Conservation (phyloP, 2,329 filamentous ascomycete genomes). For the Macrophomina tecta region DNA sequence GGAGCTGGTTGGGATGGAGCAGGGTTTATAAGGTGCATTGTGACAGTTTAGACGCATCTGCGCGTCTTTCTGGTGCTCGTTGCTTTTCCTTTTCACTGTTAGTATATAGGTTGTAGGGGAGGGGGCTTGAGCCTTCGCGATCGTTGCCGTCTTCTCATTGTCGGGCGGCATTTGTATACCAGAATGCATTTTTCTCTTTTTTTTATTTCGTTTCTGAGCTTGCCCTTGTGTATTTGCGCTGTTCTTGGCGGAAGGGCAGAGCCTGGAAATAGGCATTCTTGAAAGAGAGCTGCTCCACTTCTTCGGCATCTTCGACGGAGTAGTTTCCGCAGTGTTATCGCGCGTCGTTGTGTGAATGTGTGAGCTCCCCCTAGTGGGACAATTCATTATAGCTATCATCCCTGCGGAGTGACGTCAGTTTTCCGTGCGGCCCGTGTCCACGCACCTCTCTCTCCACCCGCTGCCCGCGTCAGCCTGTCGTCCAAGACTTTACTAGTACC, state of each 20-base stretch:
- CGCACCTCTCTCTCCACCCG: not conserved
- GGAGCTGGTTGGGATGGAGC: not conserved
- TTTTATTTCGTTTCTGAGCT: not conserved
- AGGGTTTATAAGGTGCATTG: slow-evolving; percentile 7
- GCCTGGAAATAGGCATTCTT: too few relatives aligned
- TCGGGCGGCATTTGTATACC: slow-evolving; percentile 23
- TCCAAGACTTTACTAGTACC: not conserved
- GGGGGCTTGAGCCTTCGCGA: not conserved
- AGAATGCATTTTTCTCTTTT: slow-evolving; percentile 19
- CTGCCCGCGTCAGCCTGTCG: not conserved
- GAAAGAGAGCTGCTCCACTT: too few relatives aligned
- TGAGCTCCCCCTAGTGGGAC: too few relatives aligned
- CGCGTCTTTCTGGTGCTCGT: not conserved
- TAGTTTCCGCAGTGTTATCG: too few relatives aligned
- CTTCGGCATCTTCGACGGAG: too few relatives aligned
- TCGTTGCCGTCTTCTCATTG: not conserved
- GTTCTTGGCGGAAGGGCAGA: too few relatives aligned
- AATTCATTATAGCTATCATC: slow-evolving; percentile 1
- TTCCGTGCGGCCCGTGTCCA: not conserved
- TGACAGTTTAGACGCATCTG: not conserved
- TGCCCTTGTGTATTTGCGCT: too few relatives aligned
- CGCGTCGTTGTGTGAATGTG: too few relatives aligned
- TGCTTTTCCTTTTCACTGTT: slow-evolving; percentile 2
- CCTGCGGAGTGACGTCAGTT: slow-evolving; percentile 7
- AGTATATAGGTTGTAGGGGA: not conserved